phyloP scores from a whole-genome alignment of 2,329 filamentous ascomycete species.

The Xylariaceae sp. region DNA sequence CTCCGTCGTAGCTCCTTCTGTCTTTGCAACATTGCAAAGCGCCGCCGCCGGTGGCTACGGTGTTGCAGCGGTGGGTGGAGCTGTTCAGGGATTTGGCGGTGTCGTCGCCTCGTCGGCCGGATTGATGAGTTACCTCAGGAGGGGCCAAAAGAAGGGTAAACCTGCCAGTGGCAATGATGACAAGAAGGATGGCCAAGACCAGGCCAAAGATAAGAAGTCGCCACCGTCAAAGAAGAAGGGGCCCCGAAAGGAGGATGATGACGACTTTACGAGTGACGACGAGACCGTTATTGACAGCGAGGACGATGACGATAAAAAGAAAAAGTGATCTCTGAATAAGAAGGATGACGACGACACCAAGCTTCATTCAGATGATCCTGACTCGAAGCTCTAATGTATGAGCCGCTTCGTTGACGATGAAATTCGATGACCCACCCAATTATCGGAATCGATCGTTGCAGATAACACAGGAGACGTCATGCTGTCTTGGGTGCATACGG shows the following conservation, averaged over 20 bases:
- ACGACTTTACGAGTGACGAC: no score
- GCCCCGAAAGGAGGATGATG: no score
- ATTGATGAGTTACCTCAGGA: neutral
- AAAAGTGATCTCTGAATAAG: neutral
- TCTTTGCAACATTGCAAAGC: slow-evolving; percentile 26
- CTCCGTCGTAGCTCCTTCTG: slow-evolving; percentile 19
- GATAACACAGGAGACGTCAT: no score
- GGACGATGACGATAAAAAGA: neutral
- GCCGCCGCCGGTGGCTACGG: slow-evolving; percentile 26
- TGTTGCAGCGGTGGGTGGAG: slow-evolving; percentile 17
- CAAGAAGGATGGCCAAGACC: neutral
- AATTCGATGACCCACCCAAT: neutral
- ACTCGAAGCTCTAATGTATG: neutral
- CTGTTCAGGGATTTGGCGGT: slow-evolving; percentile 16
- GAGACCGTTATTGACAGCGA: no score
- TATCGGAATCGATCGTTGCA: neutral
- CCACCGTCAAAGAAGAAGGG: no score
- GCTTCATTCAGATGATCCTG: neutral
- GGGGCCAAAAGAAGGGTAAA: neutral
- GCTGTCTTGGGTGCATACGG: no score
- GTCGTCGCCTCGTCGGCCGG: neutral
- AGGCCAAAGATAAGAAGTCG: neutral
- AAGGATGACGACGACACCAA: neutral
- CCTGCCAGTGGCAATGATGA: neutral
- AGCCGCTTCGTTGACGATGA: neutral